Conservation (phyloP, 2,329 filamentous ascomycete genomes). For the Pestalotiopsis sp. region DNA sequence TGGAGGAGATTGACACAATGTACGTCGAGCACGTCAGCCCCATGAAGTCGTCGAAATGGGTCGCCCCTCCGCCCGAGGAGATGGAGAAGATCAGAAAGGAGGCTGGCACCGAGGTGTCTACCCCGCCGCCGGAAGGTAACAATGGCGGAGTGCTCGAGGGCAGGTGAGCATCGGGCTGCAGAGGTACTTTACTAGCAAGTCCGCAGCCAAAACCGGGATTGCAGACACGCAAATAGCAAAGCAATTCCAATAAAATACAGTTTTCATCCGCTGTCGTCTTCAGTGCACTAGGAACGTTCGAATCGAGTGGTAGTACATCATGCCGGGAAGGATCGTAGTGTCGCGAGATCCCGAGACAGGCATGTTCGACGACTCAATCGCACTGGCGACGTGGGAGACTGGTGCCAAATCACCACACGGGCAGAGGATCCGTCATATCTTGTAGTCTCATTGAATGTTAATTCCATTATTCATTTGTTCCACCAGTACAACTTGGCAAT, state of each 20-base stretch:
- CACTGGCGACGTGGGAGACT: not conserved
- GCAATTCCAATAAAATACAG: too few species aligned
- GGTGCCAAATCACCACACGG: not conserved
- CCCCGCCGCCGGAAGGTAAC: not conserved
- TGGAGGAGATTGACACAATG: conserved; percentile 83
- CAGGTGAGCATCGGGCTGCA: not conserved
- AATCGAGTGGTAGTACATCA: not conserved
- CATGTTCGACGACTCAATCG: not conserved
- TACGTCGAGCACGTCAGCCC: conserved; percentile 69
- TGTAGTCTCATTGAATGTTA: not conserved
- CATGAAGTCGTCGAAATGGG: conserved; percentile 62
- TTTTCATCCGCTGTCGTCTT: rapidly evolving
- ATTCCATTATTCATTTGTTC: not conserved
- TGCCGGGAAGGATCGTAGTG: not conserved
- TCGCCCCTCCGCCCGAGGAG: conserved; percentile 44
- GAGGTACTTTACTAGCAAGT: not conserved
- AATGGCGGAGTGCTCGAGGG: not conserved
- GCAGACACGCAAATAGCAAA: too few species aligned
- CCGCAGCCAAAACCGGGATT: too few species aligned
- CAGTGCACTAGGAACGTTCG: too few species aligned
- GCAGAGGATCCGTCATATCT: not conserved
- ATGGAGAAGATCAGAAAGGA: conserved; percentile 44
- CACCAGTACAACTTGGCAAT: not conserved
- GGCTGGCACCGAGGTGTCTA: conserved; percentile 39
- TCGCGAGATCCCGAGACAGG: not conserved